Percentiles rank a stretch among this genome's conserved stretches.
Evolutionary conservation across 2,329 filamentous ascomycete species (phyloP).

Genomic region (Verticillium albo-atrum): DNA sequence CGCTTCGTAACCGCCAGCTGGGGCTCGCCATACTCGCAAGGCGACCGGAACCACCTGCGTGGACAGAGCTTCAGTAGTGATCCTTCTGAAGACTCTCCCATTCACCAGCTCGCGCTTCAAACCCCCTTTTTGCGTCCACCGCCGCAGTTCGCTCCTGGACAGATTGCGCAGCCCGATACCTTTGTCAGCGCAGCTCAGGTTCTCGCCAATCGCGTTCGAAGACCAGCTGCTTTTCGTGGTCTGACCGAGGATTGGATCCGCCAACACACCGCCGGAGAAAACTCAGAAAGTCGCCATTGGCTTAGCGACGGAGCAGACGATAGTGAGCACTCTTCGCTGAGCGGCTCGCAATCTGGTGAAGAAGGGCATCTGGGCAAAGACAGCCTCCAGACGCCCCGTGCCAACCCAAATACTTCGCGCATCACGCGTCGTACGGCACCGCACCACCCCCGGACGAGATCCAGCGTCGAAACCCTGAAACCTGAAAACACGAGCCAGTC

Average conservation of each 20-base stretch:
- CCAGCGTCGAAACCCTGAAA: conserved; percentile 53
- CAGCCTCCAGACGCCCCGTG: conserved; percentile 43
- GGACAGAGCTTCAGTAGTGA: conserved; percentile 53
- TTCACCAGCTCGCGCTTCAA: conserved; percentile 57
- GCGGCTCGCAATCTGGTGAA: conserved; percentile 55
- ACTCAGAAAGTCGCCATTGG: conserved; percentile 36
- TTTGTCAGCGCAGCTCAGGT: conserved; percentile 50
- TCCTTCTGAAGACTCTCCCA: conserved; percentile 49
- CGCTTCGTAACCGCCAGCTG: conserved; percentile 72
- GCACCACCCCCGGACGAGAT: conserved; percentile 40
- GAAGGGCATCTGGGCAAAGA: conserved; percentile 41
- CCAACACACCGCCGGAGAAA: conserved; percentile 69
- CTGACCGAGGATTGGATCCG: conserved; percentile 84
- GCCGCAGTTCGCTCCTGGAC: conserved; percentile 36
- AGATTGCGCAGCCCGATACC: conserved; percentile 26
- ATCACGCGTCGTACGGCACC: conserved; percentile 10
- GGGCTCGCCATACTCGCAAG: conserved; percentile 82
- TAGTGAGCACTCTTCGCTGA: conserved; percentile 73
- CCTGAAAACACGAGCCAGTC: conserved; percentile 15
- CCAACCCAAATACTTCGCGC: conserved; percentile 17
- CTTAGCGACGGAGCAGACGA: conserved; percentile 39
- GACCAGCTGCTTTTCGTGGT: conserved; percentile 54
- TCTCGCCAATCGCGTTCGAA: conserved; percentile 57
- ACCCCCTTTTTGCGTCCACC: conserved; percentile 59
- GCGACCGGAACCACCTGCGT: conserved; percentile 47